Conservation (phyloP, 495 filamentous ascomycete genomes). For the Hypomontagnella submonticulosa region DNA sequence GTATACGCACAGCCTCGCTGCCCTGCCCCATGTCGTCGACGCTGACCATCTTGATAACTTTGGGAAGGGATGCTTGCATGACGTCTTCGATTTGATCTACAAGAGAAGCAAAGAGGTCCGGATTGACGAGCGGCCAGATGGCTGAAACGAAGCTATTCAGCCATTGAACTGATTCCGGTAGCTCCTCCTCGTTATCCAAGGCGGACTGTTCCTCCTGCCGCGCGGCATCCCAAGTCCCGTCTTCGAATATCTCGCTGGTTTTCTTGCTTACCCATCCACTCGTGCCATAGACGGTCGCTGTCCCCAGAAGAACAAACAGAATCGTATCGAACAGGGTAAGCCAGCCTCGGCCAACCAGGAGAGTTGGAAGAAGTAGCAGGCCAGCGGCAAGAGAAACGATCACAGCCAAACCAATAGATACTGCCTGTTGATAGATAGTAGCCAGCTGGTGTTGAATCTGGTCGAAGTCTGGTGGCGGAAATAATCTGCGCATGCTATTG, state of each 20-base stretch:
- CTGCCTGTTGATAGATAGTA: conserved; percentile 56
- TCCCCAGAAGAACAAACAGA: conserved; percentile 42
- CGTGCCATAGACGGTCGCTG: conserved; percentile 54
- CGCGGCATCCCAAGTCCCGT: conserved; percentile 70
- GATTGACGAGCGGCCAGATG: conserved; percentile 77
- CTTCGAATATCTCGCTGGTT: conserved; percentile 66
- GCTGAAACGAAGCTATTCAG: conserved; percentile 70
- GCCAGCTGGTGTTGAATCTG: conserved; percentile 60
- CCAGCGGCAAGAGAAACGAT: conserved; percentile 45
- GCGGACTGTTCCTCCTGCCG: conserved; percentile 55
- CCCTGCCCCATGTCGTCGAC: conserved; percentile 77
- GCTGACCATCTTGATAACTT: conserved; percentile 72
- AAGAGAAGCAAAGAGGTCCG: conserved; percentile 71
- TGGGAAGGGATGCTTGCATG: conserved; percentile 75
- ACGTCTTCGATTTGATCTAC: conserved; percentile 76
- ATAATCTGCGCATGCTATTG: conserved; percentile 65
- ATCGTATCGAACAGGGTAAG: conserved; percentile 38
- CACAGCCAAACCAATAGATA: conserved; percentile 55
- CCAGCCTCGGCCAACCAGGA: conserved; percentile 69
- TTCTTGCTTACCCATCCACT: conserved; percentile 65
- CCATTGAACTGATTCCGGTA: conserved; percentile 72
- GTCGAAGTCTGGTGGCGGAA: conserved; percentile 70
- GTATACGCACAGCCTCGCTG: conserved; percentile 70
- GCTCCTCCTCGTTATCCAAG: conserved; percentile 51
- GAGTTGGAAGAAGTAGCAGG: conserved; percentile 70